Base-by-base conservation (phyloP, 805 yeast genomes). In the Dipodascus geniculatus region DNA sequence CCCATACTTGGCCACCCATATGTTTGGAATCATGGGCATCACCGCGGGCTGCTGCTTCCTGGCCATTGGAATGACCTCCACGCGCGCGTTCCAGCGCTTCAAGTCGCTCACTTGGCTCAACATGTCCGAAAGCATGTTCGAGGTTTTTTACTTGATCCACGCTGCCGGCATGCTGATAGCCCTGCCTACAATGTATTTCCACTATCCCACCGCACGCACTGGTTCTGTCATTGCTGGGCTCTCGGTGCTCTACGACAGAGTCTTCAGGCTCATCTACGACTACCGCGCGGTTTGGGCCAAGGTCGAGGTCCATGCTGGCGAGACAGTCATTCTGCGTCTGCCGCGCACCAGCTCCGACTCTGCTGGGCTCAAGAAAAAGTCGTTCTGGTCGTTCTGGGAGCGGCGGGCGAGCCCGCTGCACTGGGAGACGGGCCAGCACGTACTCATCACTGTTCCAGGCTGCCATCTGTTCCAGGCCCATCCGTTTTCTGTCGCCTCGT, bases 401-500 rank as follows among this genome's bases (percentile, higher is more conserved):
- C 33, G 52, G 14, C 11, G 9, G 6, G 49, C 53, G 3, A 53
- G 52, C 48, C 8, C 19, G 19, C 11, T 28, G 33, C 4, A 14
- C 14, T 61, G 63, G 62, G 35, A 24, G 3, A 42, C 57, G 2
- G 64, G 64, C 9, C 63, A 61, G 49, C 64, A 61, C 50, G 48
- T 61, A 20, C 61, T 58, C 48, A 48, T 61, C 38, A 61, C 64
- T 2, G 55, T 61, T 20, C 22, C 55, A 11, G 53, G 55, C 11
- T 58, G 61, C 44, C 53, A 56, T 1, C 24, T 42, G 2, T 56
- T 61, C 23, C 60, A 61, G 50, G 56, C 63, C 1, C 64, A 61
- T 28, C 64, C 64, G 1, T 61, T 61, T 51, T 58, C 64, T 23
- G 54, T 61, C 19, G 62, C 63, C 8, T 61, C 64, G 9, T 49